Evolutionary conservation across 495 filamentous ascomycete species (phyloP).

Genomic region (Pyronema domesticum): DNA sequence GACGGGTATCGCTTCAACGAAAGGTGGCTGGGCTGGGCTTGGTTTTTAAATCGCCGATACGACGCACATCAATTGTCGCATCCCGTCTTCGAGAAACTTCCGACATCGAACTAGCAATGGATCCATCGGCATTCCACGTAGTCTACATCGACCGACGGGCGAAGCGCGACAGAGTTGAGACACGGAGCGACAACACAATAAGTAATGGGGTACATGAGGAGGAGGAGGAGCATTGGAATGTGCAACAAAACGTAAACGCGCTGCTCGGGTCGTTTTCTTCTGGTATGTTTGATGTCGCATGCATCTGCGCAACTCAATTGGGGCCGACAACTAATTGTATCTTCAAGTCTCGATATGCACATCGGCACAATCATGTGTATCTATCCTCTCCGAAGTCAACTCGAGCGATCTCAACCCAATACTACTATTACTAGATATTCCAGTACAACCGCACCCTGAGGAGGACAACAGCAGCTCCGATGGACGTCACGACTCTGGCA

Average conservation of each 20-base stretch:
- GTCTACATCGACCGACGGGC: slow-evolving; percentile 70
- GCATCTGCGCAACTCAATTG: not conserved
- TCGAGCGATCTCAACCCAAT: slow-evolving; percentile 48
- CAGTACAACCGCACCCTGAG: slow-evolving; percentile 34
- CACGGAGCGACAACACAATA: slow-evolving; percentile 16
- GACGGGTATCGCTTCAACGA: not conserved
- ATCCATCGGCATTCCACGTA: slow-evolving; percentile 47
- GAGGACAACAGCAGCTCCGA: slow-evolving; percentile 25
- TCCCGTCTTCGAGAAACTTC: not conserved
- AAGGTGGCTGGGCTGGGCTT: not conserved
- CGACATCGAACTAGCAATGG: not conserved
- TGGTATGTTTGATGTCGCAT: slow-evolving; percentile 31
- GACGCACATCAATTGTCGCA: not conserved
- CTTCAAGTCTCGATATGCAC: slow-evolving; percentile 53
- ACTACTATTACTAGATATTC: slow-evolving; percentile 58
- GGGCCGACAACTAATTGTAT: not conserved
- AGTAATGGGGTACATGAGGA: slow-evolving; percentile 15
- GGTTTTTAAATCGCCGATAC: not conserved
- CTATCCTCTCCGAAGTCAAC: slow-evolving; percentile 48
- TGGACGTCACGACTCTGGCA: slow-evolving; percentile 24
- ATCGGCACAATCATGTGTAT: slow-evolving; percentile 50
- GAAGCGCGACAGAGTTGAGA: slow-evolving; percentile 36
- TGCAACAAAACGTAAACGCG: slow-evolving; percentile 33
- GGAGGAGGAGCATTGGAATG: slow-evolving; percentile 33
- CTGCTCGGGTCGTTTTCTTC: slow-evolving; percentile 36